Evolutionary conservation across 2,329 filamentous ascomycete species (phyloP), one percentile per base, ranked within the genome.

Genomic region (Bisporella sp.): DNA sequence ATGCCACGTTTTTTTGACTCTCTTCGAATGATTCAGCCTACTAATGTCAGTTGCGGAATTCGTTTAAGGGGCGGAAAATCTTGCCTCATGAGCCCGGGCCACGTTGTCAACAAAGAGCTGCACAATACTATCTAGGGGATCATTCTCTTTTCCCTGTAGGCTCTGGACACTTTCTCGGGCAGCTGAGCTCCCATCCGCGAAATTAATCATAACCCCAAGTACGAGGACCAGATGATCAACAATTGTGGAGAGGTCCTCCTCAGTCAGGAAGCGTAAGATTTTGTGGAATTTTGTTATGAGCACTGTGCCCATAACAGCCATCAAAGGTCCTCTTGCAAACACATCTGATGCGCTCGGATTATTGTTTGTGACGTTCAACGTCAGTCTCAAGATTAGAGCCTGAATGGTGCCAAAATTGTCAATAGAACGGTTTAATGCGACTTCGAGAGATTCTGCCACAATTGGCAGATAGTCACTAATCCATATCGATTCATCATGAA

Each of bases 341-440:
- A 79, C 71, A 31, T 80, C 76, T 40, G 87, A 89, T 9, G 88
- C 82, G 11, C 74, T 72, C 0, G 78, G 69, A 54, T 87, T 87
- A 59, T 89, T 88, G 70, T 96, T 96, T 6, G 90, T 93, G 46
- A 91, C 76, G 61, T 95, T 95, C 55, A 96, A 77, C 35, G 88
- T 84, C 4, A 96, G 75, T 50, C 87, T 82, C 44, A 92, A 42
- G 21, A 64, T 49, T 30, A 64, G 46, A n/a, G 54, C 32, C 31
- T 65, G 62, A 6, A 57, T 47, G 9, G 50, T 66, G 32, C 69
- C 72, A 46, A 70, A 68, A 13, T 67, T 60, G 8, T 66, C 63
- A 7, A 62, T 53, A 7, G 68, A 63, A n/a, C 57, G 64, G 31
- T 69, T 68, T 3, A 68, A 65, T 21, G 68, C 67, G n/a, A 52